phyloP scores from a whole-genome alignment of 1,284 basidiomycete species.

The Golubevia pallescens region DNA sequence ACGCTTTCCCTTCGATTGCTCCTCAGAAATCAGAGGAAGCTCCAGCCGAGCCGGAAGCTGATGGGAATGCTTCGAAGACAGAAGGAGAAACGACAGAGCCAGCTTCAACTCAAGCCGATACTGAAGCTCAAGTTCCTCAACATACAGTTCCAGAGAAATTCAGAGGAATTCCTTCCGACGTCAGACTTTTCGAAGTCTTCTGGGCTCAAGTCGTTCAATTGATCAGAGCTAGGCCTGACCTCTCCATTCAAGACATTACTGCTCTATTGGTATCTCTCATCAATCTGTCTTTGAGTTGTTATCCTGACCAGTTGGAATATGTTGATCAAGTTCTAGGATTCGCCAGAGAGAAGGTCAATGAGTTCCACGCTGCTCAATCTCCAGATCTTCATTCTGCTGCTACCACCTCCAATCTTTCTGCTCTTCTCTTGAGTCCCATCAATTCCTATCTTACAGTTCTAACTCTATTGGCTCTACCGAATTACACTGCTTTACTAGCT shows the following conservation, averaged over 20 bases:
- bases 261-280: conserved; percentile 55
- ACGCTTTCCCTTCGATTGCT: conserved; percentile 11
- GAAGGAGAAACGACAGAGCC: not conserved
- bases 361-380: conserved; percentile 20
- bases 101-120: not conserved
- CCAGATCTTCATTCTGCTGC: conserved; percentile 39
- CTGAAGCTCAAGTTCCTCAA: conserved; percentile 5
- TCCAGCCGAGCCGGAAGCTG: conserved; percentile 4
- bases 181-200: conserved; percentile 61
- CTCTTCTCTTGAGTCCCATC: conserved; percentile 54
- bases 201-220: conserved; percentile 62
- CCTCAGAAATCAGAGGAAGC: conserved; percentile 14
- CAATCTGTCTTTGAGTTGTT: conserved; percentile 58
- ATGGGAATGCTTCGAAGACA: conserved; percentile 4
- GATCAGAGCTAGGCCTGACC: conserved; percentile 57
- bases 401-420: conserved; percentile 42
- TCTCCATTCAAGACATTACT: conserved; percentile 57
- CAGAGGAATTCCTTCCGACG: conserved; percentile 59
- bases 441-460: conserved; percentile 51
- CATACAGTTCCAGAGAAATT: conserved; percentile 39
- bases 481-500: conserved; percentile 43
- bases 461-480: conserved; percentile 54
- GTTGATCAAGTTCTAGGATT: conserved; percentile 62
- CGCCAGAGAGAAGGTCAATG: conserved; percentile 46
- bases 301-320: conserved; percentile 61